Evolutionary conservation across 2,329 filamentous ascomycete species (phyloP), one percentile per base, ranked within the genome.

Genomic region (Trichoderma atrobrunneum): DNA sequence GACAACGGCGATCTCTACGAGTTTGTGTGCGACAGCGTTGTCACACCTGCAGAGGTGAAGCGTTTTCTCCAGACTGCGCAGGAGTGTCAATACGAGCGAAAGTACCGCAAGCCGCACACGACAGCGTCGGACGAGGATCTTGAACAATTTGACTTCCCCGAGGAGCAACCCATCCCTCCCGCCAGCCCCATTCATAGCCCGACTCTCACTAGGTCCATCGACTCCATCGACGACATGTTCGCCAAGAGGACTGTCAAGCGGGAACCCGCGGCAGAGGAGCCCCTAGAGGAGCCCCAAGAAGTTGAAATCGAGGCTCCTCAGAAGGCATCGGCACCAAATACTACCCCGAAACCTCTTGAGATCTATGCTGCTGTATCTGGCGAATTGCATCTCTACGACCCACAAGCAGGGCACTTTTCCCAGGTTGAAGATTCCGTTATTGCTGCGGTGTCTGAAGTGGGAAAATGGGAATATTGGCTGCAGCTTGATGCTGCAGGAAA

Each of bases 21-120:
- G 81, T 99, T 98, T 80, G 93, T 99, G 75, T 98, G 95, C 84
- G 96, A 98, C 82, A 81, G 86, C 51, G 90, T 91, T 14, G 89
- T 92, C 56, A 85, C 90, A 32, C 84, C 90, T 3, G 87, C 90
- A 62, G 92, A 95, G 76, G 91, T 96, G 28, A 87, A 91, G 60
- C 89, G 91, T 18, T 98, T 99, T 80, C 90, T 95, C 78, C 87
- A 92, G 69, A 91, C 94, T 68, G 93, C 96, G 8, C 88, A 93
- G 72, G 91, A 98, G 88, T 98, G 96, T 81, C 96, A 99, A 82
- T 99, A 97, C 91, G 96, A 99, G 84, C 90, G 95, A 78, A 98
- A 97, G 82, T 97, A 96, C 81, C 90, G 93, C 74, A 92, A 91
- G 78, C 91, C 89, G 51, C 89, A 93, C 76, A 90, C 93, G 60